phyloP scores from a whole-genome alignment of 176 grass and related monocot genomes.

The Puccinellia tenuiflora region DNA sequence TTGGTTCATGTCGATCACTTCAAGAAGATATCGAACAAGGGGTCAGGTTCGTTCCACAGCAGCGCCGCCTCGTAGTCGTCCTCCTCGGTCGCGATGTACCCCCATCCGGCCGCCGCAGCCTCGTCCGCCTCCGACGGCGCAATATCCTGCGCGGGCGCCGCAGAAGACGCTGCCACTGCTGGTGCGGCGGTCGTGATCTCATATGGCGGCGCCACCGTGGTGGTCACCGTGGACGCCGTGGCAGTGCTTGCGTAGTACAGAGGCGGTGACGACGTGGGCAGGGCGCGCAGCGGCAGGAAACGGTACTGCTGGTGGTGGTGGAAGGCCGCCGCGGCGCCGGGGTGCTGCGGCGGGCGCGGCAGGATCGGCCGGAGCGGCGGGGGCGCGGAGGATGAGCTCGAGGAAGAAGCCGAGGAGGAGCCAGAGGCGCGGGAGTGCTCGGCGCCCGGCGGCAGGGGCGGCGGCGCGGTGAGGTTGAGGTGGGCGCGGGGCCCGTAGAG shows the following conservation, averaged over 20 bases:
- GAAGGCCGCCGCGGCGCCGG: not conserved
- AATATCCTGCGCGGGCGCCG: not conserved
- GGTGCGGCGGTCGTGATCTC: slow-evolving; percentile 10
- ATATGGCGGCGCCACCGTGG: slow-evolving; percentile 10
- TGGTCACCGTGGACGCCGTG: slow-evolving; percentile 27
- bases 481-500: slow-evolving; percentile 76
- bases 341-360: slow-evolving; percentile 20
- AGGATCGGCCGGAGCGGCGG: slow-evolving; percentile 17
- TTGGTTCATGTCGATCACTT: slow-evolving; percentile 25
- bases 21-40: slow-evolving; percentile 61
- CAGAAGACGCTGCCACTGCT: not conserved
- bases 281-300: not conserved
- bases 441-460: not conserved
- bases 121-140: not conserved
- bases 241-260: slow-evolving; percentile 26
- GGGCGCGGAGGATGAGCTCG: slow-evolving; percentile 18
- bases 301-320: slow-evolving; percentile 9
- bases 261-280: not conserved
- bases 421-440: not conserved
- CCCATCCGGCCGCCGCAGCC: slow-evolving; percentile 15
- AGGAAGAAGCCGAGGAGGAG: slow-evolving; percentile 29
- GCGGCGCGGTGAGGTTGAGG: slow-evolving; percentile 68
- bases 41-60: slow-evolving; percentile 69
- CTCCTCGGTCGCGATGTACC: slow-evolving; percentile 14
- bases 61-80: slow-evolving; percentile 67